Conservation (phyloP, 75 land plant species). For the Cunninghamia lanceolata region DNA sequence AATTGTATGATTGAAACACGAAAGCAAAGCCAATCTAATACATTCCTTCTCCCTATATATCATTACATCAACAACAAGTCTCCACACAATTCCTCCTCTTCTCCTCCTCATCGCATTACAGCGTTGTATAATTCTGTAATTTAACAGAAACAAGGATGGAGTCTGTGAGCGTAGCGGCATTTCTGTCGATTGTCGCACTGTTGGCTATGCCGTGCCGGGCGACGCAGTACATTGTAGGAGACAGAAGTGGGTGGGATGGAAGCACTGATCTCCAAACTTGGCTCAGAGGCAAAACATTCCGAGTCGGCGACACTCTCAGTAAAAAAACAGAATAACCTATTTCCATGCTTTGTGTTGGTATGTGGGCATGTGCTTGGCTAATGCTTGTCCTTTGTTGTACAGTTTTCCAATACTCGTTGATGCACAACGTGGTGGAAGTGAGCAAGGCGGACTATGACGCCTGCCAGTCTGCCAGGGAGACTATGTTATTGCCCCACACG, state of each 20-base stretch:
- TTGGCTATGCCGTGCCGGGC: slow-evolving; percentile 10
- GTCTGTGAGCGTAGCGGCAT: neutral
- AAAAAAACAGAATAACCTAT: neutral
- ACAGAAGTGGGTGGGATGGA: slow-evolving; percentile 14
- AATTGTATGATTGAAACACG: neutral
- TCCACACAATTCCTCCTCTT: neutral
- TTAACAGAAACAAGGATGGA: neutral
- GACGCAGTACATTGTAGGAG: slow-evolving; percentile 18
- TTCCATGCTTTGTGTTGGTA: too few relatives aligned
- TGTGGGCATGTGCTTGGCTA: too few relatives aligned
- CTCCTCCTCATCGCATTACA: too few relatives aligned
- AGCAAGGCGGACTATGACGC: slow-evolving; percentile 19
- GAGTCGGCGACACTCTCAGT: slow-evolving; percentile 25
- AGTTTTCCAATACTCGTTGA: slow-evolving; percentile 30
- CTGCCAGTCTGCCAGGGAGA: slow-evolving; percentile 17
- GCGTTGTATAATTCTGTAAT: neutral
- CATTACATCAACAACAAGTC: neutral
- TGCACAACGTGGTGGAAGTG: slow-evolving; percentile 35
- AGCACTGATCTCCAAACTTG: slow-evolving; percentile 6
- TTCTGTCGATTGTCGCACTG: neutral
- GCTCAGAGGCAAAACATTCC: slow-evolving; percentile 13
- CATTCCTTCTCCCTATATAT: neutral
- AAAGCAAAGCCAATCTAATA: neutral
- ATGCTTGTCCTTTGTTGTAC: neutral
- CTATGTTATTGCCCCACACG: neutral